Percentiles rank a stretch among this genome's conserved stretches.
Conservation (phyloP, 495 filamentous ascomycete species). For the Xylaria sp. region DNA sequence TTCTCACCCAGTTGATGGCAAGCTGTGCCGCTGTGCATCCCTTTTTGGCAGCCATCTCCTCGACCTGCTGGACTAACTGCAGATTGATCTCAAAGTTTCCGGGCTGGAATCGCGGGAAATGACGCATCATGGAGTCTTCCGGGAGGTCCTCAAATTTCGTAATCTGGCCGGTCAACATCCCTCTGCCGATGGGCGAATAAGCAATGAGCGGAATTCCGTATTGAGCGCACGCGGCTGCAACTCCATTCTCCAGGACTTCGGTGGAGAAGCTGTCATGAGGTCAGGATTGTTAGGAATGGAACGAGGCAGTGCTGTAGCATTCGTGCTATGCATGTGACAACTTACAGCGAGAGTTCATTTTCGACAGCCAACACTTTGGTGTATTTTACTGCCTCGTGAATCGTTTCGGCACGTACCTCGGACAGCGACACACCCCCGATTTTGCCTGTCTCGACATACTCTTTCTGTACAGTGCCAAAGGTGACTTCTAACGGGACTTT, state of each 20-base stretch:
- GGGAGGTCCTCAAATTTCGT: conserved; percentile 63
- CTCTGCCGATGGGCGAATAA: conserved; percentile 38
- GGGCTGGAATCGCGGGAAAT: not conserved
- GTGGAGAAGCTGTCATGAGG: conserved; percentile 50
- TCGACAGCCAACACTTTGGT: conserved; percentile 77
- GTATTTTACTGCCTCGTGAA: conserved; percentile 72
- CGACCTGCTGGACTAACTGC: conserved; percentile 69
- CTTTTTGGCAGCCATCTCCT: conserved; percentile 71
- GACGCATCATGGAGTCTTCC: conserved; percentile 69
- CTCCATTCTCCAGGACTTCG: conserved; percentile 66
- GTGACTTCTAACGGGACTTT: conserved; percentile 58
- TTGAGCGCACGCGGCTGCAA: conserved; percentile 74
- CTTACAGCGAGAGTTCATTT: conserved; percentile 76
- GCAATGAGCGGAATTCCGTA: conserved; percentile 79
- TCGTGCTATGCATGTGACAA: conserved; percentile 53
- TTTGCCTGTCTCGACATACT: conserved; percentile 74
- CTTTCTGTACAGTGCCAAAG: conserved; percentile 60
- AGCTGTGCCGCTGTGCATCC: conserved; percentile 77
- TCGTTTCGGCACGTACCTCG: conserved; percentile 75
- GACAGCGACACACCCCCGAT: conserved; percentile 77
- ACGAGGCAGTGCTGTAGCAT: too few relatives aligned
- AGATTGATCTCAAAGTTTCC: conserved; percentile 70
- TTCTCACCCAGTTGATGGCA: conserved; percentile 72
- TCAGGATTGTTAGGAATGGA: conserved; percentile 67
- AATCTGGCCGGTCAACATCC: conserved; percentile 65